Evolutionary conservation across 2,329 filamentous ascomycete genomes (phyloP).

Genomic region (Lasiodiplodia hormozganensis): DNA sequence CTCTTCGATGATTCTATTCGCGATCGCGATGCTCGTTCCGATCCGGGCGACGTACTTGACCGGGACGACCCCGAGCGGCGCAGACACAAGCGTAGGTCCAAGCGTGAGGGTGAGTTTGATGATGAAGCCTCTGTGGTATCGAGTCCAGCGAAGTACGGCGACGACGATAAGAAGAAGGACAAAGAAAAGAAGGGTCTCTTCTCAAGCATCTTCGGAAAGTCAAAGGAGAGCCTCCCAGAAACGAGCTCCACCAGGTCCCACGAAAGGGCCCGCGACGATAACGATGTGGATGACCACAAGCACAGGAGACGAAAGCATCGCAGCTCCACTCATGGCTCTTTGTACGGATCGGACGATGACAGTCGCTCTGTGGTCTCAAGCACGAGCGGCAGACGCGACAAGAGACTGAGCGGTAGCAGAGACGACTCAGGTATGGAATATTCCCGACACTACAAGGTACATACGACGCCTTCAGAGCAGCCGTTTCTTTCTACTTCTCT

Average conservation of each 20-base stretch:
- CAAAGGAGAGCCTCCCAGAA: constrained; percentile 32
- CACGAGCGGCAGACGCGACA: constrained; percentile 45
- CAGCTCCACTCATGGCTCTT: constrained; percentile 39
- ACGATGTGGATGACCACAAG: constrained; percentile 45
- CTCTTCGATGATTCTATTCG: constrained; percentile 42
- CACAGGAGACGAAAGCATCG: constrained; percentile 53
- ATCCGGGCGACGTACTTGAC: constrained; percentile 50
- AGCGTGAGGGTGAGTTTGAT: constrained; percentile 50
- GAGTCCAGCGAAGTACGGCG: constrained; percentile 48
- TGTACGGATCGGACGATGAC: constrained; percentile 36
- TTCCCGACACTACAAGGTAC: constrained; percentile 44
- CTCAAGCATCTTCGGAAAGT: constrained; percentile 53
- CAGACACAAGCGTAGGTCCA: constrained; percentile 43
- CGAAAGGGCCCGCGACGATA: constrained; percentile 38
- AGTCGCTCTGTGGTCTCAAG: constrained; percentile 42
- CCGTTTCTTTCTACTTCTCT: constrained; percentile 37
- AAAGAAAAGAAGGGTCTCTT: constrained; percentile 52
- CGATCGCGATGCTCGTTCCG: constrained; percentile 45
- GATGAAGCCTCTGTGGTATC: constrained; percentile 51
- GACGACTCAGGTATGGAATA: constrained; percentile 44
- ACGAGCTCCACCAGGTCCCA: constrained; percentile 33
- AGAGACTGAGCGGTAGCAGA: constrained; percentile 44
- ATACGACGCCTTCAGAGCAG: constrained; percentile 38
- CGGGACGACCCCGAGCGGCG: constrained; percentile 35
- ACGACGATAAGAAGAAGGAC: constrained; percentile 45